Conservation (phyloP, 305 asterid species). For the Fraxinus albicans region DNA sequence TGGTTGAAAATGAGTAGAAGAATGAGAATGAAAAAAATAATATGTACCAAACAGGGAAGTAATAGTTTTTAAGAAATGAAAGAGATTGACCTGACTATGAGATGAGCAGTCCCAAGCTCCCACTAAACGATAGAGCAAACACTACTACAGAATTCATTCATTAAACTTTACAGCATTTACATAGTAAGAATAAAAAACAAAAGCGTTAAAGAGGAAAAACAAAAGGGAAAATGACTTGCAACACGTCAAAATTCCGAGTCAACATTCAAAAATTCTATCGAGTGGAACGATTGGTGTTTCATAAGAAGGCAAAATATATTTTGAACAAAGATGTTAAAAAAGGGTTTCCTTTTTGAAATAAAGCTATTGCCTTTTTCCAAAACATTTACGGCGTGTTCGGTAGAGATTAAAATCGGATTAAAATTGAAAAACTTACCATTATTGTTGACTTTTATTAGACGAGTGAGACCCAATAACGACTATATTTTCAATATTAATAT, state of each 20-base stretch:
- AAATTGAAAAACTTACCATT: too few species aligned
- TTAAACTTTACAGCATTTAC: constrained; percentile 92
- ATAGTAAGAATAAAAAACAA: constrained; percentile 34
- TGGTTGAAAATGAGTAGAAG: too few species aligned
- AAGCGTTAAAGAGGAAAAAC: background rate
- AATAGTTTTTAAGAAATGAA: background rate
- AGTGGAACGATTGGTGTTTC: background rate
- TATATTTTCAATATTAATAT: too few species aligned
- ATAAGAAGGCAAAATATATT: constrained; percentile 5
- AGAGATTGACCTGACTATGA: constrained; percentile 69
- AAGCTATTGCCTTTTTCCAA: background rate
- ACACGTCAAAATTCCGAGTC: background rate
- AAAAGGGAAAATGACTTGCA: background rate
- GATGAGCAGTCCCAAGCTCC: constrained; percentile 96
- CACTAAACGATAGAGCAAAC: constrained; percentile 73
- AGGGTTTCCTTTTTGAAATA: background rate
- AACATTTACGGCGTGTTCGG: background rate
- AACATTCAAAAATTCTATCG: background rate
- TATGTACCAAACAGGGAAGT: too few species aligned
- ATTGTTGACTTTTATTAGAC: too few species aligned
- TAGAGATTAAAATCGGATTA: too few species aligned
- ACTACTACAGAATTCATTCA: constrained; percentile 66
- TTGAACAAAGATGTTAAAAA: too few species aligned
- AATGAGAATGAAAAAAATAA: too few species aligned
- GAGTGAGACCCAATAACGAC: too few species aligned